Base-by-base conservation (phyloP, 192 early-diverging fungal genomes). In the Coemansia sp. region DNA sequence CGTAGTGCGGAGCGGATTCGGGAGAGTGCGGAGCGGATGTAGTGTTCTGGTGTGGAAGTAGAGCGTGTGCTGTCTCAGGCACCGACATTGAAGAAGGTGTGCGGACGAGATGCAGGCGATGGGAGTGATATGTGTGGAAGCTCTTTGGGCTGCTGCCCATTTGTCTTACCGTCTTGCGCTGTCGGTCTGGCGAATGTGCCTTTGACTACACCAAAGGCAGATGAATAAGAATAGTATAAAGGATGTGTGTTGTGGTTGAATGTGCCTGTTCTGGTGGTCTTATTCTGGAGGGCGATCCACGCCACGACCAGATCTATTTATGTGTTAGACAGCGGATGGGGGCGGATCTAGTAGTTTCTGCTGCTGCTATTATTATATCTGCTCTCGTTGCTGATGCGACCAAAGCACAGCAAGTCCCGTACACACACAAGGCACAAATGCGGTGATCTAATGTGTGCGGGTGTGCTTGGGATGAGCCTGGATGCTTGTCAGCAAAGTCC, bases 341-440 rank as follows among this genome's bases (percentile, higher is more conserved):
- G 23, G 52, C 52, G 52, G 52, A 54, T 54, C 52, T 23, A 54
- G 21, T 54, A 54, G 52, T 9, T 54, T n/a, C 48, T 50, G 50
- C 50, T 53, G 52, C 52, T 26, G 19, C 1, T 32, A 32, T 32
- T 32, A 4, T 32, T 32, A 4, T 32, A 4, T 32, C 32, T 32
- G 32, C 32, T 32, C 32, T 3, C n/a, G n/a, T 16, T 39, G 57
- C 57, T 59, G 57, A 59, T 59, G 39, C 39, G 57, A 59, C 57
- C 12, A 41, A 59, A 59, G 57, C 57, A 26, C 52, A 41, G 57
- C 10, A 6, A n/a, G 40, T 32, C 38, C n/a, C 57, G 39, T 32
- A 32, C 57, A 59, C 6, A 1, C 32, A n/a, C 26, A 13, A 41
- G 26, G 16, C 16, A 11, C n/a, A n/a, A 59, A 59, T 59, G 57